Evolutionary conservation across 2,329 filamentous ascomycete genomes (phyloP).

Genomic region (Aspergillus brasiliensis): DNA sequence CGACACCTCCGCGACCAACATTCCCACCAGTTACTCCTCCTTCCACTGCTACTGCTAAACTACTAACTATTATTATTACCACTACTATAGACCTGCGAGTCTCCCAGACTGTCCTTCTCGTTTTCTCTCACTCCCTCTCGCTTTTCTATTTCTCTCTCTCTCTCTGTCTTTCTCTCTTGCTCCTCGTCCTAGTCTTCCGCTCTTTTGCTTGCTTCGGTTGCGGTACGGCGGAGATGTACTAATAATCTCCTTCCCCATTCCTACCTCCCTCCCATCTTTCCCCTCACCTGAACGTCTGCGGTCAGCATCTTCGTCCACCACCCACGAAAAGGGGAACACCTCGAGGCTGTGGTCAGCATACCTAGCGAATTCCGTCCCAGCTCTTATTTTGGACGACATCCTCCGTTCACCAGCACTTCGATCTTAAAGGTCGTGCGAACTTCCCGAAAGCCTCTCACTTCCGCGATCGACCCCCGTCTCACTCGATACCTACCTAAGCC

Average conservation of each 20-base stretch:
- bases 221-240: conserved; percentile 11
- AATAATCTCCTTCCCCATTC: neutral
- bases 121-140: neutral
- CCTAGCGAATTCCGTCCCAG: neutral
- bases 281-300: neutral
- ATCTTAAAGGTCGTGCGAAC: neutral
- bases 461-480: neutral
- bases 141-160: neutral
- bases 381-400: neutral
- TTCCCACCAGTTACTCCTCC: conserved; percentile 10
- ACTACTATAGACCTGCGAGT: conserved; percentile 8
- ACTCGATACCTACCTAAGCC: neutral
- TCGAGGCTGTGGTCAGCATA: neutral
- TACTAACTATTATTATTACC: conserved; percentile 11
- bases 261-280: conserved; percentile 5
- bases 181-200: neutral
- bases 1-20: conserved; percentile 12
- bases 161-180: neutral
- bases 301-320: neutral
- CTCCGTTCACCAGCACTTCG: neutral
- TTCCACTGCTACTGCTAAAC: conserved; percentile 4
- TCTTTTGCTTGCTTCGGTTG: conserved; percentile 2
- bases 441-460: neutral
- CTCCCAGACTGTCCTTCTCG: neutral
- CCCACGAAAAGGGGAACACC: neutral